A percentile compares a stretch with the other conserved stretches of the same genome.
phyloP scores from a whole-genome alignment of 2,329 filamentous ascomycete genomes.

The Fusarium avenaceum region DNA sequence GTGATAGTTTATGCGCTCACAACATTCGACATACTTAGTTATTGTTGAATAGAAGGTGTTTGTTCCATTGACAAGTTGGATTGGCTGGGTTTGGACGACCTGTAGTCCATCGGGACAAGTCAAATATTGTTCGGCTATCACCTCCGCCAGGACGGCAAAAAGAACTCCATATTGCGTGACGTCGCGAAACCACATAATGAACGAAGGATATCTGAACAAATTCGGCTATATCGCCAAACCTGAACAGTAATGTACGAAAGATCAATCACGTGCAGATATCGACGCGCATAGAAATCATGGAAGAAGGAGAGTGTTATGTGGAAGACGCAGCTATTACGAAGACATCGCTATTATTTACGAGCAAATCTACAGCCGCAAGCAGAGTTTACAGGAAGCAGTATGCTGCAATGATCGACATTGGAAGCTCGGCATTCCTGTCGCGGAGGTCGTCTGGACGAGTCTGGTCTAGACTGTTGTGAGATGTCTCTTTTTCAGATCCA shows the following conservation, averaged over 20 bases:
- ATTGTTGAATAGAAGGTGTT: conserved; percentile 16
- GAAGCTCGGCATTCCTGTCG: background rate
- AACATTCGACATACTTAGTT: conserved; percentile 11
- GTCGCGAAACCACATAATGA: background rate
- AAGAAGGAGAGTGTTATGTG: background rate
- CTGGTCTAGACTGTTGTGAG: background rate
- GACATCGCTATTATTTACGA: background rate
- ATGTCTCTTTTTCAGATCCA: background rate
- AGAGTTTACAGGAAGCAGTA: background rate
- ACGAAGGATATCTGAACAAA: background rate
- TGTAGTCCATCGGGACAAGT: conserved; percentile 3
- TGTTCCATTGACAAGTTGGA: conserved; percentile 18
- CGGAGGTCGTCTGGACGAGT: background rate
- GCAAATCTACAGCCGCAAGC: background rate
- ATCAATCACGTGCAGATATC: conserved; percentile 1
- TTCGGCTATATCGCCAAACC: background rate
- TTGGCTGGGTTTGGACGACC: conserved; percentile 10
- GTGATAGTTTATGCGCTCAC: no score
- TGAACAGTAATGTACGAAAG: background rate
- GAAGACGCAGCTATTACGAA: background rate
- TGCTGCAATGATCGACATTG: background rate
- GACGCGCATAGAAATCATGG: background rate
- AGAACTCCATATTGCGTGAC: background rate
- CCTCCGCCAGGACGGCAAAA: background rate
- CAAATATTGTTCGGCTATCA: background rate